A percentile compares a stretch with the other conserved stretches of the same genome.
Conservation (phyloP, 768 basidiomycete genomes). For the Leucogyrophana mollusca region DNA sequence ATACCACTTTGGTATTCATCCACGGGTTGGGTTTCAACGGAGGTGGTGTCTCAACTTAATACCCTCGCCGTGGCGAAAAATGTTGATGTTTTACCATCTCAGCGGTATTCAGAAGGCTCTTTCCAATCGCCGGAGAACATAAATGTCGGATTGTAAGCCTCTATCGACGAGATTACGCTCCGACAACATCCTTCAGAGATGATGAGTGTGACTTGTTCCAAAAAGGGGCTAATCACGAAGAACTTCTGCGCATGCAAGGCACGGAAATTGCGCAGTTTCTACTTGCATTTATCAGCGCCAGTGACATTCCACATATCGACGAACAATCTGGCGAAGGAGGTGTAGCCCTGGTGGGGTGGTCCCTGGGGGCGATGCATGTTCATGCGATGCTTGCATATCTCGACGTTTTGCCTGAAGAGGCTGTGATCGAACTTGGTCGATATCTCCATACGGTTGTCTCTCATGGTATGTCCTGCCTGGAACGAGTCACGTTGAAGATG, state of each 20-base stretch:
- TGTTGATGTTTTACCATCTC: no score
- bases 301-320: conserved; percentile 1
- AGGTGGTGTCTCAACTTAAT: not conserved
- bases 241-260: conserved; percentile 2
- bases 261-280: conserved; percentile 8
- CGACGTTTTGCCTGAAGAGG: conserved; percentile 2
- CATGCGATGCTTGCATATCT: conserved; percentile 7
- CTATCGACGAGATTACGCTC: conserved; percentile 24
- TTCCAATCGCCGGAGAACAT: conserved; percentile 20
- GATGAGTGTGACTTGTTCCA: not conserved
- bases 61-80: not conserved
- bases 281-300: conserved; percentile 3
- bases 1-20: conserved; percentile 4
- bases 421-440: not conserved
- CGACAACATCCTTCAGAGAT: conserved; percentile 21
- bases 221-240: conserved; percentile 1
- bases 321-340: conserved; percentile 3
- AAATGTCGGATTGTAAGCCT: conserved; percentile 21
- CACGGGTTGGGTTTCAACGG: conserved; percentile 8
- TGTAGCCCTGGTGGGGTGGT: conserved; percentile 9
- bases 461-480: conserved; percentile 9
- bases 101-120: conserved; percentile 13
- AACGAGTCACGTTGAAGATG: not conserved
- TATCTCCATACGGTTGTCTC: conserved; percentile 8
- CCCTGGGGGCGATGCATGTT: conserved; percentile 2